These are phyloP conservation scores for Backusella parvicylindrica DNA, from an alignment of 192 early-diverging fungal species.

Conservation along the genomic window DNA sequence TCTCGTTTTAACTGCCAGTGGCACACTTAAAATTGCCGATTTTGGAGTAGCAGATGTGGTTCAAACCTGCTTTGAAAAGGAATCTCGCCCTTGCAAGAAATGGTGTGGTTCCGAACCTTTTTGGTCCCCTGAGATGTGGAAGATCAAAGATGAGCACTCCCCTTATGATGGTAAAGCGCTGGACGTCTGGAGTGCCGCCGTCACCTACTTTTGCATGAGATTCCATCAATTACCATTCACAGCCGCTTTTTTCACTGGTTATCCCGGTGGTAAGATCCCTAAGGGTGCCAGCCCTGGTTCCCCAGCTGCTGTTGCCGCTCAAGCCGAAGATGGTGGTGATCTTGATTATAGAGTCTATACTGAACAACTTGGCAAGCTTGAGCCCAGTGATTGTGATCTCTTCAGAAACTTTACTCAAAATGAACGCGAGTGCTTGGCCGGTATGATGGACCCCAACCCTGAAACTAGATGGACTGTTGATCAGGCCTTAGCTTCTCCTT, in stretches of 20 bases:
- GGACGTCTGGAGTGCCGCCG: conserved; percentile 90
- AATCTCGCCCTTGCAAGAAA: conserved; percentile 75
- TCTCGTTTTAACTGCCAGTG: conserved; percentile 73
- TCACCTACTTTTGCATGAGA: conserved; percentile 85
- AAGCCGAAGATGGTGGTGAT: conserved; percentile 23
- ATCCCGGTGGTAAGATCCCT: background rate
- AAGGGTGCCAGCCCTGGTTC: conserved; percentile 9
- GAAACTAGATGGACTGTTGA: conserved; percentile 42
- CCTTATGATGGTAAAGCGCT: conserved; percentile 90
- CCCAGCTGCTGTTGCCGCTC: conserved; percentile 22
- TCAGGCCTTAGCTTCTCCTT: conserved; percentile 34
- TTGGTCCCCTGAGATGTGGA: conserved; percentile 92
- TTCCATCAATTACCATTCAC: conserved; percentile 52
- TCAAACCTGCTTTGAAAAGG: conserved; percentile 74
- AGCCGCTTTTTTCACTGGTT: conserved; percentile 10
- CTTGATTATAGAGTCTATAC: conserved; percentile 11
- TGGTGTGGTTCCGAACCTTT: conserved; percentile 94
- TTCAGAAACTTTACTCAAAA: conserved; percentile 7
- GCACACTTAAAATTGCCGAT: conserved; percentile 93
- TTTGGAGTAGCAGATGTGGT: conserved; percentile 98
- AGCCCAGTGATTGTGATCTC: conserved; percentile 16
- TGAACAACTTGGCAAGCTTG: conserved; percentile 15
- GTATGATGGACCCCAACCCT: conserved; percentile 40
- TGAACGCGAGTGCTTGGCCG: conserved; percentile 29
- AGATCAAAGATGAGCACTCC: conserved; percentile 52